Conservation (phyloP, 1,139 yeast species). For the Candida gigantensis region DNA sequence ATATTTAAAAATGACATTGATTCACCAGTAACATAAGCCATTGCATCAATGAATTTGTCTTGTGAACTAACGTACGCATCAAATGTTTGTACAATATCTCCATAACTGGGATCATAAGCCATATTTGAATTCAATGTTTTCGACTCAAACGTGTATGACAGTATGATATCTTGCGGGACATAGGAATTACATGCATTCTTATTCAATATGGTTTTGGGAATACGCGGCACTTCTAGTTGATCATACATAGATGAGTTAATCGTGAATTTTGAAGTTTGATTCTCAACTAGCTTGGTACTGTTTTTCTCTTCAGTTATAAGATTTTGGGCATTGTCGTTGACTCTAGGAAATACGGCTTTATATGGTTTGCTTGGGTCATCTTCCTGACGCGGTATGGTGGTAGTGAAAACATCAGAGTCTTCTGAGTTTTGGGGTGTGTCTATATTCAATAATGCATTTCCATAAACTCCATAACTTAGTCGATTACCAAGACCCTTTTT, state of each 20-base stretch:
- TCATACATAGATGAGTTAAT: conserved; percentile 17
- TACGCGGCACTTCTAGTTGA: conserved; percentile 11
- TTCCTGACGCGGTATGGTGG: neutral
- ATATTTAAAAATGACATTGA: conserved; percentile 30
- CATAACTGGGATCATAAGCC: conserved; percentile 43
- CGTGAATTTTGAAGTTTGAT: conserved; percentile 17
- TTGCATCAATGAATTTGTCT: conserved; percentile 17
- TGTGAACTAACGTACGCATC: conserved; percentile 18
- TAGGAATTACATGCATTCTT: conserved; percentile 11
- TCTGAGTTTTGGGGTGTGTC: neutral
- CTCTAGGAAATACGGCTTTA: conserved; percentile 1
- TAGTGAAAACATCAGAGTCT: too few relatives aligned
- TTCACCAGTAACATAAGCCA: conserved; percentile 39
- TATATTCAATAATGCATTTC: conserved; percentile 25
- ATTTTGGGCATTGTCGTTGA: neutral
- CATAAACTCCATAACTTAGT: conserved; percentile 39
- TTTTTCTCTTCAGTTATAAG: conserved; percentile 1
- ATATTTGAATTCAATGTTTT: conserved; percentile 24
- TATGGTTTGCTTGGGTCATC: neutral
- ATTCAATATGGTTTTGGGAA: neutral
- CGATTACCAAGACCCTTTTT: conserved; percentile 43
- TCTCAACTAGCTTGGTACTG: conserved; percentile 5
- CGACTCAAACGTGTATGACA: conserved; percentile 27
- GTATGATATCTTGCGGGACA: conserved; percentile 27
- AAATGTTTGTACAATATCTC: conserved; percentile 22